These are phyloP conservation scores for Eutrema yunnanense DNA, from an alignment of 345 rosid species.

Conservation along the genomic window DNA sequence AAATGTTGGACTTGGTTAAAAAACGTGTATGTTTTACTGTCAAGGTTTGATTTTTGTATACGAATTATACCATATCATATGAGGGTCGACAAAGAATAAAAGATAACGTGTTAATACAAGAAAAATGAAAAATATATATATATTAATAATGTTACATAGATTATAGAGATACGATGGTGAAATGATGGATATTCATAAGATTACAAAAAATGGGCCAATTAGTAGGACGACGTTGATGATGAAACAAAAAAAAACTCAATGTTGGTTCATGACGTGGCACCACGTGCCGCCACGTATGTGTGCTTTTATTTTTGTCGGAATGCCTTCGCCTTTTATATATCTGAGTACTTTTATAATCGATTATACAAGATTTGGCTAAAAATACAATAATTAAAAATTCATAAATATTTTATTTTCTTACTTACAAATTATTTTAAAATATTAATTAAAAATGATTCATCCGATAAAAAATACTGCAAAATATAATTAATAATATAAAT, in stretches of 20 bases:
- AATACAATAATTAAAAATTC: no score
- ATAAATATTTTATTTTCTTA: no score
- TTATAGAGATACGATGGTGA: background rate
- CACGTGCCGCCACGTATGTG: constrained; percentile 1
- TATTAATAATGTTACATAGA: background rate
- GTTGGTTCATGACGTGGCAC: background rate
- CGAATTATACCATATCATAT: background rate
- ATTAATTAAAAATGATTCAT: no score
- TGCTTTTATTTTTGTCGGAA: background rate
- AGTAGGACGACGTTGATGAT: background rate
- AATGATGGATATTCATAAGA: background rate
- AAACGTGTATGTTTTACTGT: background rate
- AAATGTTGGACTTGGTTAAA: background rate
- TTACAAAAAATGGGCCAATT: background rate
- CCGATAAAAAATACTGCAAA: no score
- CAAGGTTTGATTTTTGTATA: background rate
- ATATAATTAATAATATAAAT: no score
- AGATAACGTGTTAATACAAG: background rate
- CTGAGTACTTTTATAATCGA: background rate
- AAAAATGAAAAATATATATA: background rate
- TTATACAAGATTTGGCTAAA: background rate
- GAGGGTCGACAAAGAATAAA: background rate
- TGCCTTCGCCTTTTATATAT: background rate
- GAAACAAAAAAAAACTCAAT: background rate
- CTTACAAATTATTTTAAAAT: no score